phyloP scores from a whole-genome alignment of 805 yeast genomes.

The Hanseniaspora jakobsenii region DNA sequence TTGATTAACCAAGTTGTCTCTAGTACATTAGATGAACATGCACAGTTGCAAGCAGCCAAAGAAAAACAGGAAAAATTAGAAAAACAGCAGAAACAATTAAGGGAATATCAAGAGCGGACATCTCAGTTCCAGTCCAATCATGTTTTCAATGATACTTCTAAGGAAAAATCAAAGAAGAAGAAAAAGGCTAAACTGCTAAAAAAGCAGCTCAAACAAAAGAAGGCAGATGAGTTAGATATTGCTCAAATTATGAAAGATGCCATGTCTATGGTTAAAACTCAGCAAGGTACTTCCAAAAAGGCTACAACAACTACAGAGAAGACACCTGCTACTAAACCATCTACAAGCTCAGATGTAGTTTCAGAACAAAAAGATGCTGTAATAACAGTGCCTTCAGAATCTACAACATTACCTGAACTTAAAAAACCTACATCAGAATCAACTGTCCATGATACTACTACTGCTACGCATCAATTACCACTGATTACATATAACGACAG shows the following conservation, averaged over 20 bases:
- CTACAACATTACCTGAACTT: too few species aligned
- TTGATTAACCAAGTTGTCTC: constrained; percentile 27
- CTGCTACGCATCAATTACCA: too few species aligned
- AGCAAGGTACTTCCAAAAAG: too few species aligned
- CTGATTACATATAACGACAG: too few species aligned
- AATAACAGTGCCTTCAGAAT: too few species aligned
- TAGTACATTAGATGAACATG: constrained; percentile 28
- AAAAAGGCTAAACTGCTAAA: constrained; percentile 15
- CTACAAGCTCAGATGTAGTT: constrained; percentile 20
- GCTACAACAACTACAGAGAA: too few species aligned
- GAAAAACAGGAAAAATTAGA: constrained; percentile 1
- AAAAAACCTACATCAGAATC: too few species aligned
- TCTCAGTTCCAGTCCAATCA: not conserved
- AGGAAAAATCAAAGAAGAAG: constrained; percentile 8
- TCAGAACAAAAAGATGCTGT: constrained; percentile 25
- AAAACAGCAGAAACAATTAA: not conserved
- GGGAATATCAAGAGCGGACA: too few species aligned
- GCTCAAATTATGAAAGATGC: constrained; percentile 68
- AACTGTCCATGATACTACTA: too few species aligned
- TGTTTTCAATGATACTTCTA: too few species aligned
- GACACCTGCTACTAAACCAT: too few species aligned
- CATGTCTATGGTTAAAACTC: constrained; percentile 60
- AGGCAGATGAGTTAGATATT: constrained; percentile 47
- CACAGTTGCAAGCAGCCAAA: constrained; percentile 18
- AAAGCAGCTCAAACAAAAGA: constrained; percentile 8